phyloP scores from a whole-genome alignment of 192 early-diverging fungal genomes.

The Backusella parvicylindrica region DNA sequence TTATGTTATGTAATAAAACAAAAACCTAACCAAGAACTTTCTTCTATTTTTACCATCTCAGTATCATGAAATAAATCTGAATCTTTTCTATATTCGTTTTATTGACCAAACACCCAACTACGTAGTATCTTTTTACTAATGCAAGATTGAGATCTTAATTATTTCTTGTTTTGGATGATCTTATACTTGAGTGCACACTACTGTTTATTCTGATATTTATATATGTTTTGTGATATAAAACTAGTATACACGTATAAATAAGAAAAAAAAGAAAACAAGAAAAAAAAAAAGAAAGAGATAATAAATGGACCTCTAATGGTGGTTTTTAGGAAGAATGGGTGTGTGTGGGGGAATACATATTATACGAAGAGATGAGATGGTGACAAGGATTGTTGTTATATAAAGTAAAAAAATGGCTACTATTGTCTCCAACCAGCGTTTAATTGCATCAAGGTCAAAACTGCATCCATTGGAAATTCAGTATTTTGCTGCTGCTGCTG shows the following conservation, averaged over 20 bases:
- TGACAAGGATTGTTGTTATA: background rate
- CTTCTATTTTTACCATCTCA: too few relatives aligned
- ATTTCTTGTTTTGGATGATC: background rate
- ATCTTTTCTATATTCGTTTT: too few relatives aligned
- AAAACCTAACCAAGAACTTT: too few relatives aligned
- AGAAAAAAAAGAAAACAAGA: background rate
- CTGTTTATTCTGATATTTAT: background rate
- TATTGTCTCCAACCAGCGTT: conserved; percentile 41
- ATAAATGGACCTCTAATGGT: background rate
- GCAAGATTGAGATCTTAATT: background rate
- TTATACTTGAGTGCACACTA: background rate
- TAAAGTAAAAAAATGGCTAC: background rate
- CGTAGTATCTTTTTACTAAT: too few relatives aligned
- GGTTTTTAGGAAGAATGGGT: background rate
- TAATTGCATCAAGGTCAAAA: conserved; percentile 44
- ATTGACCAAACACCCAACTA: too few relatives aligned
- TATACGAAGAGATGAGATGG: background rate
- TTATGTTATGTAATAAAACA: too few relatives aligned
- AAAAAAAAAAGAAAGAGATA: background rate
- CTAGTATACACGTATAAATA: background rate
- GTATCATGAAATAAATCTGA: too few relatives aligned
- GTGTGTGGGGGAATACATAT: background rate
- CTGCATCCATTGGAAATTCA: conserved; percentile 48
- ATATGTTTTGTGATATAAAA: background rate
- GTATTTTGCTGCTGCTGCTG: conserved; percentile 20